Evolutionary conservation across 2,329 filamentous ascomycete species (phyloP).

Genomic region (Fusarium fracticaudum): DNA sequence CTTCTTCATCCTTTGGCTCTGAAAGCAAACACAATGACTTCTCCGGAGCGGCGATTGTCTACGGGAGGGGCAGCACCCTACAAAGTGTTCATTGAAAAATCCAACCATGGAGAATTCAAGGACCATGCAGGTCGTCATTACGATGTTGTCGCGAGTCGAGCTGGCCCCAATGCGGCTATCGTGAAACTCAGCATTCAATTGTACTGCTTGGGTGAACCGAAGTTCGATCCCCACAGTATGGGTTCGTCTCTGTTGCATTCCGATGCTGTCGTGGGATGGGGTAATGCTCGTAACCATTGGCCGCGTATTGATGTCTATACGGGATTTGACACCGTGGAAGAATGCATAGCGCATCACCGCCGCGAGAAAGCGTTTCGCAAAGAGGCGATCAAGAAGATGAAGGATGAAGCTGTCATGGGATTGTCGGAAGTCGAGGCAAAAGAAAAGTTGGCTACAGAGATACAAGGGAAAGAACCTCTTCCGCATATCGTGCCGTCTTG

Average conservation of each 20-base stretch:
- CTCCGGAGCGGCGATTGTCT: background rate
- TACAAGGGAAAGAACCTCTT: conserved; percentile 21
- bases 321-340: conserved; percentile 4
- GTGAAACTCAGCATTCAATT: conserved; percentile 26
- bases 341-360: conserved; percentile 26
- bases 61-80: background rate
- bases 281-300: background rate
- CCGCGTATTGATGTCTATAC: conserved; percentile 25
- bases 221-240: background rate
- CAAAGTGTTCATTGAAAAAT: background rate
- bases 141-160: background rate
- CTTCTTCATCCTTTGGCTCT: background rate
- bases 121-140: conserved; percentile 14
- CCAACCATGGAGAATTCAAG: conserved; percentile 48
- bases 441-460: conserved; percentile 2
- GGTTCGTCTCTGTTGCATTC: background rate
- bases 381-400: background rate
- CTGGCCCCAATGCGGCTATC: background rate
- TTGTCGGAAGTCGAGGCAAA: background rate
- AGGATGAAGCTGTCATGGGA: background rate
- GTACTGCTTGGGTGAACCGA: conserved; percentile 11
- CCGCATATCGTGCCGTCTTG: conserved; percentile 31
- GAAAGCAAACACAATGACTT: background rate
- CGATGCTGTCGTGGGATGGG: background rate
- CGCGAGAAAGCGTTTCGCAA: conserved; percentile 16